A percentile compares a stretch with the other conserved stretches of the same genome.
These are phyloP conservation scores for Quercus lobata DNA, from an alignment of 331 rosid species.

Conservation along the genomic window DNA sequence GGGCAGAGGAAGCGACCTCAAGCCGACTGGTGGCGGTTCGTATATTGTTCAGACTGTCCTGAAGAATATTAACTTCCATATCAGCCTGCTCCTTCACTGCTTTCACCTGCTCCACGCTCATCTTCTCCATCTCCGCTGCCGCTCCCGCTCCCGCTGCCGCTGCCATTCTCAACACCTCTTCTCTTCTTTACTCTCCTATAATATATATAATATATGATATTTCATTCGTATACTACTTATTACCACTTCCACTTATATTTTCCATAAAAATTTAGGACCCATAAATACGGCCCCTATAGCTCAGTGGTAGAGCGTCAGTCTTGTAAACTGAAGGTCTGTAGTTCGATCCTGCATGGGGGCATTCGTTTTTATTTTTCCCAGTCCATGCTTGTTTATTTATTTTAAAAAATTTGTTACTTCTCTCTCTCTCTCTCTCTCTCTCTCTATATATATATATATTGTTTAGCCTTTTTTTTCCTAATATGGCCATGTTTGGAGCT, in stretches of 20 bases:
- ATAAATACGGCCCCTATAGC: slow-evolving; percentile 21
- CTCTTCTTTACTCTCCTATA: not conserved
- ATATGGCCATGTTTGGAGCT: no score
- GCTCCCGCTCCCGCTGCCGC: slow-evolving; percentile 22
- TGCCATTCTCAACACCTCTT: slow-evolving; percentile 19
- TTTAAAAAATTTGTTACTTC: no score
- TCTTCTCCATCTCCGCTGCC: slow-evolving; percentile 51
- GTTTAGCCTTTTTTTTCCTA: no score
- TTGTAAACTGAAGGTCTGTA: slow-evolving; percentile 50
- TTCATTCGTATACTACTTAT: no score
- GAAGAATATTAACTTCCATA: slow-evolving; percentile 81
- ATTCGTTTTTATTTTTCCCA: no score
- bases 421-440: no score
- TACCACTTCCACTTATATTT: not conserved
- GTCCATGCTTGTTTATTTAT: no score
- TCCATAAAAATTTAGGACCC: rapidly evolving
- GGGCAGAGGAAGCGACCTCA: slow-evolving; percentile 75
- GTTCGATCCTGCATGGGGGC: slow-evolving; percentile 30
- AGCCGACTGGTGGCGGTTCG: slow-evolving; percentile 91
- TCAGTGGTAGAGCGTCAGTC: slow-evolving; percentile 64
- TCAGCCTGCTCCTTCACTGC: slow-evolving; percentile 82
- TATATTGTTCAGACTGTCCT: slow-evolving; percentile 80
- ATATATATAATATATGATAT: not conserved
- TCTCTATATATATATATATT: no score
- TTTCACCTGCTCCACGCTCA: slow-evolving; percentile 85